phyloP scores from a whole-genome alignment of 2,329 filamentous ascomycete species.

The Pyricularia pennisetigena region DNA sequence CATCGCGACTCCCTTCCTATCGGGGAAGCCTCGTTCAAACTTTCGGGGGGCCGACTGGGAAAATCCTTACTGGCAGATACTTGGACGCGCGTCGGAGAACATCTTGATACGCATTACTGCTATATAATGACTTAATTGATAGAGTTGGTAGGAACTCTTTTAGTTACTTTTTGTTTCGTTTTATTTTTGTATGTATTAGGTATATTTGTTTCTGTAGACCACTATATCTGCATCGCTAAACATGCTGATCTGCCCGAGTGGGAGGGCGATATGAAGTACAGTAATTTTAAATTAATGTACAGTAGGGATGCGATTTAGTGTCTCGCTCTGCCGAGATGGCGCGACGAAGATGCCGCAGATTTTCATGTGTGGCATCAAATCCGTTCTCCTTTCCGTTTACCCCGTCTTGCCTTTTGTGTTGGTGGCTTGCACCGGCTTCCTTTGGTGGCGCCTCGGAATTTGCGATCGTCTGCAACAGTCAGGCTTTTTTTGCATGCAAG shows the following conservation, averaged over 20 bases:
- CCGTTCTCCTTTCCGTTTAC: neutral
- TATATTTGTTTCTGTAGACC: too few relatives aligned
- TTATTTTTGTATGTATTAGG: neutral
- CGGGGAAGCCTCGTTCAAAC: neutral
- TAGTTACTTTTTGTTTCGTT: neutral
- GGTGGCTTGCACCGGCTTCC: neutral
- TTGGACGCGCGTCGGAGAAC: neutral
- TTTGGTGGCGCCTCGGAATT: neutral
- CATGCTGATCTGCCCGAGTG: neutral
- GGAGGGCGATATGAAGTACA: neutral
- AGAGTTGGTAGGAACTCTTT: too few relatives aligned
- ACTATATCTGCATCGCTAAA: neutral
- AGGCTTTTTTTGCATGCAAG: neutral
- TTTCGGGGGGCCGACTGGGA: neutral
- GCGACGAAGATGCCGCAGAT: neutral
- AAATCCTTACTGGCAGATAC: neutral
- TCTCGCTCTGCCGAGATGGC: neutral
- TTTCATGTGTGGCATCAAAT: neutral
- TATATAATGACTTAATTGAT: too few relatives aligned
- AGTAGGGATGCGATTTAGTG: neutral
- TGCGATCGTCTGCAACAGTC: neutral
- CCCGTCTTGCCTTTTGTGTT: neutral
- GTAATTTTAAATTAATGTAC: neutral
- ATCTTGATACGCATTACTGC: neutral
- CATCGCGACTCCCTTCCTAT: neutral